Evolutionary conservation across 1,284 basidiomycete genomes (phyloP).

Genomic region (Phylloboletellus chloephorus): DNA sequence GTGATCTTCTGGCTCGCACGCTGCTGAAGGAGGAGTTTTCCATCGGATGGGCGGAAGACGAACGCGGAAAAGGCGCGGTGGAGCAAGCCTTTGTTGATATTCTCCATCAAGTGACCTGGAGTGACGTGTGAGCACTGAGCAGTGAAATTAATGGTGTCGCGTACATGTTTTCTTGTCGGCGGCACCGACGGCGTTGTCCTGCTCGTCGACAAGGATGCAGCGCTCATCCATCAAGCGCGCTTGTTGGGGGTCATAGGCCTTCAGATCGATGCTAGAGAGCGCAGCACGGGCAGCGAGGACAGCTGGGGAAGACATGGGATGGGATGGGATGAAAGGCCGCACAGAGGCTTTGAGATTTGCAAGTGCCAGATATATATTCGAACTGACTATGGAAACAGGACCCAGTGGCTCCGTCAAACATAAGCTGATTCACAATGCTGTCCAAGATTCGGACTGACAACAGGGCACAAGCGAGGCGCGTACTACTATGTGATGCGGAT

Average conservation of each 20-base stretch:
- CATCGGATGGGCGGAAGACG: slow-evolving; percentile 91
- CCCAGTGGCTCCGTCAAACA: too few relatives aligned
- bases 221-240: slow-evolving; percentile 94
- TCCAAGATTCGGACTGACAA: slow-evolving; percentile 8
- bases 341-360: neutral
- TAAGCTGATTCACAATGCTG: slow-evolving; percentile 5
- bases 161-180: slow-evolving; percentile 95
- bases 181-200: slow-evolving; percentile 86
- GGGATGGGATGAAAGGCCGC: slow-evolving; percentile 8
- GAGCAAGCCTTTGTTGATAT: slow-evolving; percentile 90
- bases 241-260: slow-evolving; percentile 75
- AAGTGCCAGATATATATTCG: neutral
- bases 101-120: slow-evolving; percentile 91
- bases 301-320: slow-evolving; percentile 51
- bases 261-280: slow-evolving; percentile 67
- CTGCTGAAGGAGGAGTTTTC: slow-evolving; percentile 93
- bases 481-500: slow-evolving; percentile 35
- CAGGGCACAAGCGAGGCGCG: neutral
- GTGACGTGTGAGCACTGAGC: neutral
- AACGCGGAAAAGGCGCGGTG: slow-evolving; percentile 99
- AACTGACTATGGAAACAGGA: too few relatives aligned
- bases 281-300: slow-evolving; percentile 53
- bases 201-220: slow-evolving; percentile 91
- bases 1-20: slow-evolving; percentile 98
- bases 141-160: slow-evolving; percentile 27